Conservation (phyloP, 768 basidiomycete species). For the Amanita inopinata region DNA sequence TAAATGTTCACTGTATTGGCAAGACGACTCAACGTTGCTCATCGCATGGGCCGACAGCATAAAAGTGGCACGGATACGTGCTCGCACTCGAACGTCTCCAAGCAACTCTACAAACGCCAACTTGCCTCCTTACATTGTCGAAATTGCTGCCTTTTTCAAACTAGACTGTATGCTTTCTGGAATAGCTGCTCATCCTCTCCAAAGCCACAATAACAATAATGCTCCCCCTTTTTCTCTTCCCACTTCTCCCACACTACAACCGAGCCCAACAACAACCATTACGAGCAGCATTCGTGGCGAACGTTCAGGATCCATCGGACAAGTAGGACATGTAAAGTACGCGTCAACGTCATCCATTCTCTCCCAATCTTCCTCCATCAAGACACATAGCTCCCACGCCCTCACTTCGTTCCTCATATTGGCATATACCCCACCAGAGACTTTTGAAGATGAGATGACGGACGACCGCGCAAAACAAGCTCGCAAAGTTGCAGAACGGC, state of each 20-base stretch:
- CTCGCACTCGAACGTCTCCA: constrained; percentile 38
- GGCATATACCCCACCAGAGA: constrained; percentile 78
- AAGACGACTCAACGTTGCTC: constrained; percentile 82
- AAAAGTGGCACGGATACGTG: constrained; percentile 77
- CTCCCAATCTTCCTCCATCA: not conserved
- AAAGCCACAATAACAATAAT: not conserved
- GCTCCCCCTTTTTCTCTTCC: not conserved
- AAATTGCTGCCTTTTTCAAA: constrained; percentile 87
- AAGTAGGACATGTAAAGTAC: not conserved
- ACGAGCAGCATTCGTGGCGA: constrained; percentile 14
- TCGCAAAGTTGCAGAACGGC: constrained; percentile 80
- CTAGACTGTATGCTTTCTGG: constrained; percentile 95
- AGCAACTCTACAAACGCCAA: constrained; percentile 32
- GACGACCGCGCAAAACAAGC: constrained; percentile 66
- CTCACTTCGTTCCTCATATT: constrained; percentile 77
- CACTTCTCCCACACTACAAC: constrained; percentile 10
- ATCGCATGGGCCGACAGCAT: constrained; percentile 93
- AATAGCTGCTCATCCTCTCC: constrained; percentile 65
- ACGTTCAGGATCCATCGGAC: not conserved
- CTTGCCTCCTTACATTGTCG: constrained; percentile 58
- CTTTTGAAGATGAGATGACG: constrained; percentile 60
- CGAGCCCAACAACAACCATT: not conserved
- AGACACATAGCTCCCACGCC: constrained; percentile 15
- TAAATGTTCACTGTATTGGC: constrained; percentile 89
- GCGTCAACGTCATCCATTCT: constrained; percentile 1